Base-by-base conservation (phyloP, 169 alveolate genomes). In the Plasmodium gallinaceum region DNA sequence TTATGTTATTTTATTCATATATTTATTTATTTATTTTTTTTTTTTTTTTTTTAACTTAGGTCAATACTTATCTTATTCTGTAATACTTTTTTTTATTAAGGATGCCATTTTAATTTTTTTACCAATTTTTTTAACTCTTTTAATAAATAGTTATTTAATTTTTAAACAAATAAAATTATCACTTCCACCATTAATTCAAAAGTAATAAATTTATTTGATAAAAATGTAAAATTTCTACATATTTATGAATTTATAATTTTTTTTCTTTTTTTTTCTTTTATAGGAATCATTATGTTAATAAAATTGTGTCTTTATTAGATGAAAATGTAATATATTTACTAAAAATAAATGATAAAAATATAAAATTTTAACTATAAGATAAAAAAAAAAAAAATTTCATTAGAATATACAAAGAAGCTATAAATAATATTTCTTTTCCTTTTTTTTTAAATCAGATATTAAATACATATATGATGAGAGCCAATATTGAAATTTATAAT, bases 211-310 rank as follows among this genome's bases (percentile, higher is more conserved):
- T 10, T 12, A 37, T 24, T 24, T n/a, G 22, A n/a, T 32, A 32
- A 37, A 65, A 32, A 65, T 24, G 24, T 24, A 37, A 10, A 37
- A 65, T 0, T 39, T 39, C 16, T 39, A 51, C 24, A 70, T 42
- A 14, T 4, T 43, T 24, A 14, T 22, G 14, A 22, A 22, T 14
- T n/a, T 62, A 51, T 60, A 42, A 22, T 6, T 24, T 43, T 16
- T 39, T 26, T 61, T 43, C 9, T 22, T 52, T 39, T 22, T 68
- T 48, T 1, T 58, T 42, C 18, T 9, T 46, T 39, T 51, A 2
- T 71, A 83, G 91, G 85, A 83, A 83, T 68, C 42, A 83, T 46
- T 66, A 83, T 42, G n/a, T 83, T 42, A 83, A 83, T 51, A 83
- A 66, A 83, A 2, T 83, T 42, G 85, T 83, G 18, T 68, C 74